These are phyloP conservation scores for Agrostemma githago DNA, from an alignment of 148 eudicot species.

Conservation along the genomic window DNA sequence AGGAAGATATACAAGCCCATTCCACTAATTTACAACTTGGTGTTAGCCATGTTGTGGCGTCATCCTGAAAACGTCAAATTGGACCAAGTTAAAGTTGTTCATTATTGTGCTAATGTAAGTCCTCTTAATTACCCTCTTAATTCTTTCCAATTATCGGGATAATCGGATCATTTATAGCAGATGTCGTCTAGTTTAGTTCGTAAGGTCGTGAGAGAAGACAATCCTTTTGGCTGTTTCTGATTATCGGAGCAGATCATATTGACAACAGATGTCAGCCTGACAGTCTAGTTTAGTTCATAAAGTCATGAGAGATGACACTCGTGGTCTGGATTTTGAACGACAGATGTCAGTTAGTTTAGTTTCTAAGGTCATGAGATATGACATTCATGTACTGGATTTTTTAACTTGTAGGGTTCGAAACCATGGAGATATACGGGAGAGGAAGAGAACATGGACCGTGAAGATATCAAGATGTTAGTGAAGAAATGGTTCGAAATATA, in stretches of 20 bases:
- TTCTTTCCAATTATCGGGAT: neutral
- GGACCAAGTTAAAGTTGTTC: constrained; percentile 40
- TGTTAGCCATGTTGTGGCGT: constrained; percentile 50
- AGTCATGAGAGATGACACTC: too few species aligned
- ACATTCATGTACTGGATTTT: neutral
- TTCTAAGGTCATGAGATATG: too few species aligned
- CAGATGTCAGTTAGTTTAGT: too few species aligned
- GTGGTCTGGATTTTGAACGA: too few species aligned
- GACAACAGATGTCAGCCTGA: too few species aligned
- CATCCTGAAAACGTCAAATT: constrained; percentile 39
- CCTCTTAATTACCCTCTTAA: too few species aligned
- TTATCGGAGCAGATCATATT: too few species aligned
- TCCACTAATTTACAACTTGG: constrained; percentile 38
- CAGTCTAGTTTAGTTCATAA: too few species aligned
- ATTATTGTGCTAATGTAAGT: constrained; percentile 44
- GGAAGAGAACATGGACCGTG: constrained; percentile 45
- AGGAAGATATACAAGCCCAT: constrained; percentile 37
- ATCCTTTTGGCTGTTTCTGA: too few species aligned
- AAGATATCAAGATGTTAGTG: constrained; percentile 41
- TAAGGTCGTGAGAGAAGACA: too few species aligned
- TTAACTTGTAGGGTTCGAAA: constrained; percentile 30
- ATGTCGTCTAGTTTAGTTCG: too few species aligned
- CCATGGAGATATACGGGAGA: constrained; percentile 46
- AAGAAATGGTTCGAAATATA: constrained; percentile 43
- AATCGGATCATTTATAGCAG: too few species aligned